Base-by-base conservation (phyloP, 208 protist species). In the Acanthamoeba healyi region DNA sequence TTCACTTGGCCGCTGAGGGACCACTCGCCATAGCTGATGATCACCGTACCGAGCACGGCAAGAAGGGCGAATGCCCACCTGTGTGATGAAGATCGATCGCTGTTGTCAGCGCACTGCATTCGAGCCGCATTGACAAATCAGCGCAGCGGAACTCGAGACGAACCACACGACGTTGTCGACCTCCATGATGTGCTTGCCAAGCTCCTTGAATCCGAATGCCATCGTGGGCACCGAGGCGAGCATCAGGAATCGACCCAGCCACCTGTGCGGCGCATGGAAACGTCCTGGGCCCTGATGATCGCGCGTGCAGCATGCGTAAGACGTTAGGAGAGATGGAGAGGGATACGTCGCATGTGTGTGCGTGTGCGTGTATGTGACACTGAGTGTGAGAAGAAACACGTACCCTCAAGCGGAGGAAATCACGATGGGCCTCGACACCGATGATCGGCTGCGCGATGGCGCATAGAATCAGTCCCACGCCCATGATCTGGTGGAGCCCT, bases 161-260 rank as follows among this genome's bases (percentile, higher is more conserved):
- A 61, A 58, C 84, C 84, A 91, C 36, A 72, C 84, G 56, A 38
- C 32, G 38, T 24, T 72, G 38, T 91, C 84, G 26, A 91, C 29
- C 32, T 67, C 26, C 34, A 91, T 19, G 38, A 91, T 72, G 36
- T 91, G 84, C 56, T 74, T 91, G 56, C 58, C 58, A n/a, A 91
- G 84, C 56, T 91, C 56, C 38, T 72, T 65, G 84, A 91, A 72
- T 5, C 84, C 84, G 34, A 91, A 72, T 19, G 24, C 84, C 56
- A 91, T 91, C 12, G 84, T 91, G 14, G 58, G 56, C 49, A 65
- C 84, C 0, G 84, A 24, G 26, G 58, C 56, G 12, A 91, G 19
- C 84, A 91, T 91, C 34, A 91, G 9, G 36, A 91, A 91, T 26
- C 84, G 84, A 26, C 84, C 84, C 42, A 91, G 40, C 84, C 84